Conservation (phyloP, 2,329 filamentous ascomycete species). For the Aureobasidium lini region DNA sequence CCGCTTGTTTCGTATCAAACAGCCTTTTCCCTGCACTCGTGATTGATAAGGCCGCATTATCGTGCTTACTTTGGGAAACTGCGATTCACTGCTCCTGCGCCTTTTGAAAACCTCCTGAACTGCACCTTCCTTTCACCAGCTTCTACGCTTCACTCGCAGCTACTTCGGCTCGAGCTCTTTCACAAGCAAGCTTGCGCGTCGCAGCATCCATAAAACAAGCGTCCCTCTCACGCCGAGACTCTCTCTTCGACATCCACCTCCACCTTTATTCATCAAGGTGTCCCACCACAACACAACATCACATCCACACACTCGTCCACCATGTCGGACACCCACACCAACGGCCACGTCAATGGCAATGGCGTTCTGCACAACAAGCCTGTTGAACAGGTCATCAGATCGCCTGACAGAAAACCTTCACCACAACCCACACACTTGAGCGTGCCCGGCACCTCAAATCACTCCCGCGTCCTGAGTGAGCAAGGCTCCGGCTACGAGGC, state of each 20-base stretch:
- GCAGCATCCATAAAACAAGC: not conserved
- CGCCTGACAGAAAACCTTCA: slow-evolving; percentile 62
- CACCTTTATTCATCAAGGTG: slow-evolving; percentile 8
- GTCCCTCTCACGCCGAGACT: not conserved
- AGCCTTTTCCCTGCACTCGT: not conserved
- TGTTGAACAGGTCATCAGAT: slow-evolving; percentile 47
- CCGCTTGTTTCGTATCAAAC: not conserved
- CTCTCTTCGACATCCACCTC: not conserved
- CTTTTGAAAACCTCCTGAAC: not conserved
- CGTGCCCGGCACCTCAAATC: slow-evolving; percentile 51
- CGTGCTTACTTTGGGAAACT: slow-evolving; percentile 1
- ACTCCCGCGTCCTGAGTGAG: slow-evolving; percentile 71
- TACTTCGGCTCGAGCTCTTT: not conserved
- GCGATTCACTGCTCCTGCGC: not conserved
- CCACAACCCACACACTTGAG: slow-evolving; percentile 82
- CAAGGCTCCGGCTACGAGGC: slow-evolving; percentile 91
- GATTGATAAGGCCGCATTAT: not conserved
- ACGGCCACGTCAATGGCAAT: slow-evolving; percentile 3
- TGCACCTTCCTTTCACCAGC: not conserved
- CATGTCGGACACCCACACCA: not conserved
- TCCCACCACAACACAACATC: not conserved
- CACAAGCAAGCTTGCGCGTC: not conserved
- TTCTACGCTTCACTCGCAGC: not conserved
- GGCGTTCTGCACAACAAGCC: slow-evolving; percentile 45
- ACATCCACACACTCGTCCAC: not conserved